Conservation (phyloP, 805 yeast genomes). For the Myxozyma neotropica region DNA sequence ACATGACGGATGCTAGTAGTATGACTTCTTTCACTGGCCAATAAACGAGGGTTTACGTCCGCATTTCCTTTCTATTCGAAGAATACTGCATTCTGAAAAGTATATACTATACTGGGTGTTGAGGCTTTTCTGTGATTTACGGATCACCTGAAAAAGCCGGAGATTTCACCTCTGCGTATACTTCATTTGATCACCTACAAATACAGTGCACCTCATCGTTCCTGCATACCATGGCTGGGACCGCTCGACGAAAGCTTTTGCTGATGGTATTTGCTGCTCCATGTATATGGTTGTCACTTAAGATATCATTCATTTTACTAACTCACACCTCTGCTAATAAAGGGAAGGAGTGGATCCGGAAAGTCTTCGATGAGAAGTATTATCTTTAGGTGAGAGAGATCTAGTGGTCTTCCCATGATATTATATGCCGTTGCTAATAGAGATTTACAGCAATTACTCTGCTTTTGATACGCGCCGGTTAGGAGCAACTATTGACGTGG, state of each 20-base stretch:
- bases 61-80: too few relatives aligned
- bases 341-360: slow-evolving; percentile 84
- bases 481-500: slow-evolving; percentile 99
- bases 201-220: not conserved
- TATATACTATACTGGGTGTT: too few relatives aligned
- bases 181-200: not conserved
- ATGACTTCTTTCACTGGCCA: too few relatives aligned
- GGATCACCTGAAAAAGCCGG: too few relatives aligned
- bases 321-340: not conserved
- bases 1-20: too few relatives aligned
- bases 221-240: slow-evolving; percentile 16
- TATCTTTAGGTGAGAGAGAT: slow-evolving; percentile 58
- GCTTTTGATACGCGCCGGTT: slow-evolving; percentile 94
- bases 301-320: not conserved
- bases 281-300: not conserved
- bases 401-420: not conserved
- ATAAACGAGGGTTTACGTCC: too few relatives aligned
- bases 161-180: too few relatives aligned
- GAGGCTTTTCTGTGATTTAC: too few relatives aligned
- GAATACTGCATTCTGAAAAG: too few relatives aligned
- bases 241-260: slow-evolving; percentile 58
- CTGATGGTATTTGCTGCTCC: slow-evolving; percentile 51
- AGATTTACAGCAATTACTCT: slow-evolving; percentile 68
- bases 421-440: not conserved
- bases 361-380: slow-evolving; percentile 97